Conservation (phyloP, 495 filamentous ascomycete species). For the Neurospora sp. region DNA sequence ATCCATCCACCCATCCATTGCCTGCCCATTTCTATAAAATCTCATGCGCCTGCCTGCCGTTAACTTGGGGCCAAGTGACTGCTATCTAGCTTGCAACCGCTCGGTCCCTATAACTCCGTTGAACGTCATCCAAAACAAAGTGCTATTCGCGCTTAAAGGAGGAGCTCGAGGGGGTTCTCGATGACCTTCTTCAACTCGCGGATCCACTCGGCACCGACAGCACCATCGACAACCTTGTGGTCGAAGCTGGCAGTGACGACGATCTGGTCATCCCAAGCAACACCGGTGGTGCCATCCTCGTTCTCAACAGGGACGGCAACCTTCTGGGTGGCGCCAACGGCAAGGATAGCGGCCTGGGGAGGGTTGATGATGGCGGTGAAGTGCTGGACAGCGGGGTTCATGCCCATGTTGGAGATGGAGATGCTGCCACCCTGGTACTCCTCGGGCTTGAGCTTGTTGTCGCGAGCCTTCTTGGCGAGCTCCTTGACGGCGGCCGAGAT, state of each 20-base stretch:
- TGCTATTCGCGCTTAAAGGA: constrained; percentile 51
- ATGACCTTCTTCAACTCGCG: constrained; percentile 93
- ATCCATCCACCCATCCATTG: neutral
- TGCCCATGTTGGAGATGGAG: constrained; percentile 99
- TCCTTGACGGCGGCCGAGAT: constrained; percentile 90
- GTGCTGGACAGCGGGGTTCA: constrained; percentile 91
- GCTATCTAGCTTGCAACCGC: neutral
- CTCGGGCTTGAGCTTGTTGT: constrained; percentile 98
- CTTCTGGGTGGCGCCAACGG: constrained; percentile 90
- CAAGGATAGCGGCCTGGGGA: constrained; percentile 91
- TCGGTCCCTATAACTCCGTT: neutral
- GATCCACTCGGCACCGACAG: constrained; percentile 96
- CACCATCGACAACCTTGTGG: constrained; percentile 84
- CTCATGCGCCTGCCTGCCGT: neutral
- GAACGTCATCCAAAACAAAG: neutral
- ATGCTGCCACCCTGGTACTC: constrained; percentile 99
- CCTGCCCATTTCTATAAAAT: neutral
- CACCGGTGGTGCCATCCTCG: constrained; percentile 61
- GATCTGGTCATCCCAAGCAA: constrained; percentile 97
- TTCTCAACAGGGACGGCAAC: constrained; percentile 80
- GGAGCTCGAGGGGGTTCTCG: constrained; percentile 90
- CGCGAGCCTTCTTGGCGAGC: constrained; percentile 87
- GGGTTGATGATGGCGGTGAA: constrained; percentile 99
- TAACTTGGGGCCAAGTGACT: neutral
- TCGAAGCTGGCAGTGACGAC: constrained; percentile 91